Conservation (phyloP, 2,329 filamentous ascomycete species). For the Pyricularia sp. region DNA sequence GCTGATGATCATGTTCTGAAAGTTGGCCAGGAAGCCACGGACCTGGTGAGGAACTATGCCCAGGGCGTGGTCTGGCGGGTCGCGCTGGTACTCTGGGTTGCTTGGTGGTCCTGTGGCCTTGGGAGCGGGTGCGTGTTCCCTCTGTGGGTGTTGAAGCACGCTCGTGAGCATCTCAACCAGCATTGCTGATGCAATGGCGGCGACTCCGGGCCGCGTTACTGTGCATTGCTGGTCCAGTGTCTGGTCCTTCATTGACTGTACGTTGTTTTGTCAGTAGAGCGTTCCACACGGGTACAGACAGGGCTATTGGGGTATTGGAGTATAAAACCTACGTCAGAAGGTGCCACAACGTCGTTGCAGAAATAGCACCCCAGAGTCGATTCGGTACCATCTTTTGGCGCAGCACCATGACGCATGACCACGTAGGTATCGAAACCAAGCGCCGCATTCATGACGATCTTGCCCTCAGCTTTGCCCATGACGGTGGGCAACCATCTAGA, state of each 20-base stretch:
- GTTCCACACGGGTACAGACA: not conserved
- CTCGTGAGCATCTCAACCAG: constrained; percentile 86
- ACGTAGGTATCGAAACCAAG: constrained; percentile 95
- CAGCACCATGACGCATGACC: constrained; percentile 87
- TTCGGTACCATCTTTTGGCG: constrained; percentile 43
- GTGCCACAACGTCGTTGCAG: constrained; percentile 95
- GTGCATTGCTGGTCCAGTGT: constrained; percentile 98
- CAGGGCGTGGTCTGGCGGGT: constrained; percentile 49
- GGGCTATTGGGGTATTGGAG: not conserved
- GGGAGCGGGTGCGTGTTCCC: constrained; percentile 52
- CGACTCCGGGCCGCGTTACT: constrained; percentile 86
- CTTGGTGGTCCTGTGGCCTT: constrained; percentile 18
- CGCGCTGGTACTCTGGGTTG: constrained; percentile 33
- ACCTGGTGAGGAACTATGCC: constrained; percentile 73
- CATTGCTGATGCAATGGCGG: constrained; percentile 82
- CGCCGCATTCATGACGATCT: constrained; percentile 95
- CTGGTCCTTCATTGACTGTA: constrained; percentile 81
- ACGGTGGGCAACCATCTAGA: constrained; percentile 92
- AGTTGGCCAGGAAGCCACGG: constrained; percentile 66
- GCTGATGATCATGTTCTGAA: constrained; percentile 63
- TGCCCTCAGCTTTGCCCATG: constrained; percentile 86
- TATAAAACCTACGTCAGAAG: constrained; percentile 66
- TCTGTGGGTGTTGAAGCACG: constrained; percentile 74
- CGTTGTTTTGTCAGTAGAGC: not conserved
- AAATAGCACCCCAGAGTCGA: constrained; percentile 89